These are phyloP conservation scores for Fraxinus angustifolia DNA, from an alignment of 305 asterid genomes.

Conservation along the genomic window DNA sequence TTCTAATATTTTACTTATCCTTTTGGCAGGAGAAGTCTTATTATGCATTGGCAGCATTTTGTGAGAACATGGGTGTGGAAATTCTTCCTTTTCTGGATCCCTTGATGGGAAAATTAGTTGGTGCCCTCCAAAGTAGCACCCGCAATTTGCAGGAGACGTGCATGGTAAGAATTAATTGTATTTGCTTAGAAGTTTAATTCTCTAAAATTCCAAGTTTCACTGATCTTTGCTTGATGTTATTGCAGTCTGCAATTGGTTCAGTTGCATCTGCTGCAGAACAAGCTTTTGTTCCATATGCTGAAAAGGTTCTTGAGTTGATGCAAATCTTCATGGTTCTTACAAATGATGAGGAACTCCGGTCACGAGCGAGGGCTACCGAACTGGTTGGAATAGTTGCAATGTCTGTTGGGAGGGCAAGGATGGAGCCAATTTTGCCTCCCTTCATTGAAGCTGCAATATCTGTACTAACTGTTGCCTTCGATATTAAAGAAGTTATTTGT, in stretches of 20 bases:
- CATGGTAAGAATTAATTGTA: conserved; percentile 55
- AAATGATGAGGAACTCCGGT: conserved; percentile 89
- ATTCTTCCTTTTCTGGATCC: conserved; percentile 92
- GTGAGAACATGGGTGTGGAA: conserved; percentile 98
- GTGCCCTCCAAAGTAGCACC: conserved; percentile 79
- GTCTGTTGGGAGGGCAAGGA: conserved; percentile 87
- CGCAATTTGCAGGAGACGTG: conserved; percentile 96
- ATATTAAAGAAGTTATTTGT: conserved; percentile 17
- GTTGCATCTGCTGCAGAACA: conserved; percentile 99
- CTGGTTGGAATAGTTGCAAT: conserved; percentile 91
- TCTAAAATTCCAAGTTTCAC: conserved; percentile 9
- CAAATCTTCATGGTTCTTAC: conserved; percentile 93
- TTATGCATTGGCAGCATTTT: conserved; percentile 97
- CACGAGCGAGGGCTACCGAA: conserved; percentile 99
- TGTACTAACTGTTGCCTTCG: conserved; percentile 38
- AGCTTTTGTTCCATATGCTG: conserved; percentile 89
- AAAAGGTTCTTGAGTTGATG: conserved; percentile 93
- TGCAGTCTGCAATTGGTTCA: conserved; percentile 98
- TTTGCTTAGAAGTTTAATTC: conserved; percentile 14
- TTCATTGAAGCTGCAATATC: conserved; percentile 92
- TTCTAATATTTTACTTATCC: conserved; percentile 6
- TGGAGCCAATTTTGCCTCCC: conserved; percentile 90
- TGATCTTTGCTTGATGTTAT: conserved; percentile 26
- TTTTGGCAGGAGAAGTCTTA: conserved; percentile 87
- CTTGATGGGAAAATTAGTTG: conserved; percentile 80